Base-by-base conservation (phyloP, 306 rosid species). In the Albizia julibrissin region DNA sequence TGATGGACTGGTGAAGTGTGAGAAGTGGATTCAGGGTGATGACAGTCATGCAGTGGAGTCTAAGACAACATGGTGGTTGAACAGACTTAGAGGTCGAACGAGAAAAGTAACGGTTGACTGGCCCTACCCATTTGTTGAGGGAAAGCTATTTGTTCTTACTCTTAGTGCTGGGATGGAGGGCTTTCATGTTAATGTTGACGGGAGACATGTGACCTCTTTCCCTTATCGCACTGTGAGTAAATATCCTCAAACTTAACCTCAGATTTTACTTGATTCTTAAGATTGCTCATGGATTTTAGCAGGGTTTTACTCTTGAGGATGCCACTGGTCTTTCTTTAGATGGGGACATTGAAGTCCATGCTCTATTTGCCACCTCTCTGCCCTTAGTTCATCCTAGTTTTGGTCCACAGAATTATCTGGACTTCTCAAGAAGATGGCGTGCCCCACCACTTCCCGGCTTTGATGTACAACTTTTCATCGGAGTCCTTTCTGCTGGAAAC, bases 291-390 rank as follows among this genome's bases (percentile, higher is more conserved):
- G 59, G 34, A 77, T 59, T n/a, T 86, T 10, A 3, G 49, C 85
- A 94, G 98, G 98, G 97, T 44, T 94, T 90, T 81, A 82, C 98
- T 67, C 94, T 94, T 76, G 98, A 94, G 84, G 98, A 94, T 84
- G 98, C 98, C 79, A 94, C 98, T 1, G 97, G 97, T 64, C 84
- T 94, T 42, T 91, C 91, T 33, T 80, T 90, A 83, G 74, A 72
- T 27, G 98, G 97, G 39, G 97, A 94, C 85, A 81, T 92, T 47
- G 91, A 92, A 22, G 87, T 94, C 75, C 92, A 90, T 67, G 90
- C 96, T 1, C 82, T 91, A 76, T 84, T 85, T 84, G 96, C 96
- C 18, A 94, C 91, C 24, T 89, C 98, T 79, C 87, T 94, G 85
- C 98, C 98, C 74, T 72, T 86, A 31, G 79, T 91, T 24, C 97